phyloP scores from a whole-genome alignment of 1,139 yeast genomes.

The Geotrichum restrictum region DNA sequence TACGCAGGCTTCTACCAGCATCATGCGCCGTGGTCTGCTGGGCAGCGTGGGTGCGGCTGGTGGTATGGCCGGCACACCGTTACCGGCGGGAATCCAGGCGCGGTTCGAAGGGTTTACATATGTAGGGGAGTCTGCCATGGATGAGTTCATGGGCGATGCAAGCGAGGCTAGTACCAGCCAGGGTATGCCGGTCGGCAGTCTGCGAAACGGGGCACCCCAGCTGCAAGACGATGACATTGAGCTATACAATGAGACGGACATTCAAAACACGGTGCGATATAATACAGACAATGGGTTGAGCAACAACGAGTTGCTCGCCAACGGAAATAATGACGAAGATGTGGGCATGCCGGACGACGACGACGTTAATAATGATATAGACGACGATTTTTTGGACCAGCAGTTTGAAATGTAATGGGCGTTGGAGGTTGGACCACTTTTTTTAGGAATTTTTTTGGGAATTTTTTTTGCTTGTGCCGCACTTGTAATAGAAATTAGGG shows the following conservation, averaged over 20 bases:
- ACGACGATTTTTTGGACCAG: constrained; percentile 71
- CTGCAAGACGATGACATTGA: constrained; percentile 37
- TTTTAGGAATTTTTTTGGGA: too few relatives aligned
- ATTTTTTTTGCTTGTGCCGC: too few relatives aligned
- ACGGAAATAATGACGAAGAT: constrained; percentile 57
- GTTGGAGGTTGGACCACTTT: too few relatives aligned
- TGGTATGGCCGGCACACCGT: constrained; percentile 55
- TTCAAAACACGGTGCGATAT: constrained; percentile 34
- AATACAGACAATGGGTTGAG: constrained; percentile 26
- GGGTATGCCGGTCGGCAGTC: not conserved
- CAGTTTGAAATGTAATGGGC: constrained; percentile 59
- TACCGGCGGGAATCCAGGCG: constrained; percentile 92
- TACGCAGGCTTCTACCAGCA: constrained; percentile 87
- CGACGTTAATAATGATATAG: too few relatives aligned
- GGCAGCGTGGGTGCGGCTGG: constrained; percentile 18
- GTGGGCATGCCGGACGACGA: constrained; percentile 43
- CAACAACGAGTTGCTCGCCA: constrained; percentile 21
- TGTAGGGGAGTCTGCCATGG: constrained; percentile 89
- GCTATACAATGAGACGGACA: constrained; percentile 39
- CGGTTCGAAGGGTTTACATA: constrained; percentile 94
- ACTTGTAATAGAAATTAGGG: too few relatives aligned
- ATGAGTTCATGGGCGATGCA: constrained; percentile 58
- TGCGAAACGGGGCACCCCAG: constrained; percentile 21
- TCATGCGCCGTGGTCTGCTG: constrained; percentile 60
- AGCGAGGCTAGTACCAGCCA: not conserved